A percentile compares a stretch with the other conserved stretches of the same genome.
Conservation (phyloP, 164 flowering plant genomes). For the Echeveria elegans region DNA sequence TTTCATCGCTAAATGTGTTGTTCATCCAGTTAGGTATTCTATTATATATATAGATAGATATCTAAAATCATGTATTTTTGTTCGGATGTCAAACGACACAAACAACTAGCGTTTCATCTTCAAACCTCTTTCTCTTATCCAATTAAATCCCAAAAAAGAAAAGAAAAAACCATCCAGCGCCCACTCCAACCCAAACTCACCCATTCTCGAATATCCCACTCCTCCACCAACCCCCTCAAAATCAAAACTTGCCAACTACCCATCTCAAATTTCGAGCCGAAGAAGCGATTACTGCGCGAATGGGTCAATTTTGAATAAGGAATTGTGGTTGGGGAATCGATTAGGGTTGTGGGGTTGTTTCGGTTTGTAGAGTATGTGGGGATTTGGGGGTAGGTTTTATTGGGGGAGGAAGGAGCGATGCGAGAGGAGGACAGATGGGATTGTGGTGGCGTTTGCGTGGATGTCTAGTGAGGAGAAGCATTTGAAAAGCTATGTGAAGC, state of each 20-base stretch:
- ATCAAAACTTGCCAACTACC: neutral
- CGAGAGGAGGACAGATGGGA: slow-evolving; percentile 41
- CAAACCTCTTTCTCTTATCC: neutral
- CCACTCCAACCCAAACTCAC: neutral
- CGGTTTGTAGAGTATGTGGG: slow-evolving; percentile 58
- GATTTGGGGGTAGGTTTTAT: slow-evolving; percentile 73
- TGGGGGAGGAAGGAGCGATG: slow-evolving; percentile 64
- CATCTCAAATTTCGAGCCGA: neutral
- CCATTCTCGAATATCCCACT: neutral
- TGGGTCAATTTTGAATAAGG: neutral
- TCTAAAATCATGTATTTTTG: too few species aligned
- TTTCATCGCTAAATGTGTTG: too few species aligned
- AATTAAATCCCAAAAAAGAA: neutral
- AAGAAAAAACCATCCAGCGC: neutral
- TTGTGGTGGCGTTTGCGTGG: slow-evolving; percentile 86
- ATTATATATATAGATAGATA: too few species aligned
- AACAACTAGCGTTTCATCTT: neutral
- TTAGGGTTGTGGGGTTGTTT: neutral
- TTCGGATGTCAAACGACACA: neutral
- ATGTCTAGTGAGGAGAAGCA: slow-evolving; percentile 85
- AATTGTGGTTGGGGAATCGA: neutral
- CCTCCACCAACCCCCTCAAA: neutral
- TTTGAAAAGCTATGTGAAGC: slow-evolving; percentile 50
- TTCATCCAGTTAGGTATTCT: too few species aligned
- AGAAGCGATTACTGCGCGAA: neutral